Evolutionary conservation across 306 rosid genomes (phyloP), one percentile per base, ranked within the genome.

Genomic region (Vicia faba): DNA sequence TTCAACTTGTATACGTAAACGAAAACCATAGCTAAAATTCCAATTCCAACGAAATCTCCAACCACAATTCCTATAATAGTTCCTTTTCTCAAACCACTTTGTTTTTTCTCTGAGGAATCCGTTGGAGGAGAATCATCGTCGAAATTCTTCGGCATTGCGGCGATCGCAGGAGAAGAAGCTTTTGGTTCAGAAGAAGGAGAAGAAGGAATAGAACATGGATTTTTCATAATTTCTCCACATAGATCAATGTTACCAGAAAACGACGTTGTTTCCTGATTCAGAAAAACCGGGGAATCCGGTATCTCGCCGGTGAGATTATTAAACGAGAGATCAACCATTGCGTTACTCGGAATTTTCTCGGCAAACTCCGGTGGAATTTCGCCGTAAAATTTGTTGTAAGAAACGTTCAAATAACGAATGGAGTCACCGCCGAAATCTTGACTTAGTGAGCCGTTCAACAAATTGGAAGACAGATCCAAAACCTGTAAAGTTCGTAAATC

Each of bases 381-480:
- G 2, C 97, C 96, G 58, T 87, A 80, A 53, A 90, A 61, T 56
- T 64, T 80, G 82, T 88, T 95, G 82, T 74, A 72, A 2, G 97
- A 89, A 53, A 84, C 55, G 70, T 90, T 90, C 60, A 90, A 70
- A 82, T 82, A 88, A 61, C 55, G 70, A 5, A 88, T 53, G 12
- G 28, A 51, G 6, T 74, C 77, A 2, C 95, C 96, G 0, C 83
- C 90, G 19, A 90, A 90, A 72, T 81, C 87, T 0, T 35, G 23
- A 4, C 89, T 89, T 23, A 95, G 73, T 51, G 99, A 81, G 4
- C 92, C 99, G 45, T 86, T 88, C 13, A 95, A 23, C 69, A 88
- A 77, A 77, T 95, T 95, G 1, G 85, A 85, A 20, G 99, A 90
- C 26, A 95, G 84, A 88, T 95, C 99, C 58, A 95, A 64, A 67